Conservation (phyloP, 2,329 filamentous ascomycete genomes). For the Phaeosphaeria sp. region DNA sequence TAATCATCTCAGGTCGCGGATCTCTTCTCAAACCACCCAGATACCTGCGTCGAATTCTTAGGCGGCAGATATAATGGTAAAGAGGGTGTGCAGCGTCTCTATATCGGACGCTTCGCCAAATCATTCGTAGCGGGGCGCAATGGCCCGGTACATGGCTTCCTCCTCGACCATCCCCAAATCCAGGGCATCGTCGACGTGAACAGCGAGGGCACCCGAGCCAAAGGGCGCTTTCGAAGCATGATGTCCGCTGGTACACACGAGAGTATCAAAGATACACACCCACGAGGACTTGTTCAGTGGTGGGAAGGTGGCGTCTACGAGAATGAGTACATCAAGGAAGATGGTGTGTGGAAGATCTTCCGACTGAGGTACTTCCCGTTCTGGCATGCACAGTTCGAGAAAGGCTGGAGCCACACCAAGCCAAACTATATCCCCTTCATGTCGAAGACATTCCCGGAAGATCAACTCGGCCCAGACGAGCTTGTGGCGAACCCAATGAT, state of each 20-base stretch:
- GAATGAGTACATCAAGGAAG: conserved; percentile 65
- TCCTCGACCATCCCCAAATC: conserved; percentile 65
- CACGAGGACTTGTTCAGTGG: conserved; percentile 62
- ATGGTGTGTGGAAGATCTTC: conserved; percentile 62
- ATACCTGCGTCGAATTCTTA: conserved; percentile 63
- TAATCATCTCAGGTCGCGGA: conserved; percentile 34
- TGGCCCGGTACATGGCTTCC: conserved; percentile 62
- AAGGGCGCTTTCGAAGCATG: conserved; percentile 60
- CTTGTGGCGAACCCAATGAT: conserved; percentile 61
- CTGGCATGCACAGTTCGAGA: conserved; percentile 61
- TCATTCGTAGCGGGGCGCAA: conserved; percentile 62
- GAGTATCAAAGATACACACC: conserved; percentile 58
- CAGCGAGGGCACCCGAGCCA: conserved; percentile 55
- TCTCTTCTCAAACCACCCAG: conserved; percentile 61
- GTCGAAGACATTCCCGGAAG: conserved; percentile 57
- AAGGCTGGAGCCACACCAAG: conserved; percentile 61
- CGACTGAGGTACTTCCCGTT: conserved; percentile 64
- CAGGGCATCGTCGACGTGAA: conserved; percentile 63
- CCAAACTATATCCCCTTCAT: conserved; percentile 62
- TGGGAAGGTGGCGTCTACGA: conserved; percentile 66
- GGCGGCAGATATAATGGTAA: conserved; percentile 61
- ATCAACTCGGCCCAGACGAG: conserved; percentile 60
- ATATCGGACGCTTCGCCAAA: conserved; percentile 59
- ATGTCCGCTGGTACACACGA: conserved; percentile 64
- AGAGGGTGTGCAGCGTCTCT: conserved; percentile 59